A percentile compares a stretch with the other conserved stretches of the same genome.
Conservation (phyloP, 177 flowering plant species). For the Vitis hybrid region DNA sequence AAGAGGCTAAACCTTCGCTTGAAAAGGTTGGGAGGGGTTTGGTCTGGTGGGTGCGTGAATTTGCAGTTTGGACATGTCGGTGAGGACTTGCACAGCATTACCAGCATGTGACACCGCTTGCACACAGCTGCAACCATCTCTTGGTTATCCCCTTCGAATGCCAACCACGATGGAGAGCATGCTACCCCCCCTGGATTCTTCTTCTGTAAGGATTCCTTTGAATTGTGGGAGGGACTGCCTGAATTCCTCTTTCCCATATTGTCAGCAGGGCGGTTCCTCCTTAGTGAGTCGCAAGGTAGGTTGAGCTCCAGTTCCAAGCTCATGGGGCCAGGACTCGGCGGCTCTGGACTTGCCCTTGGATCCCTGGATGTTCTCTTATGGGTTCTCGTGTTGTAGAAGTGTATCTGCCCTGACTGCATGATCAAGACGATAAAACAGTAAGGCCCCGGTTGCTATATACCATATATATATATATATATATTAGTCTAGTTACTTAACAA, state of each 20-base stretch:
- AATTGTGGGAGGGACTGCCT: not conserved
- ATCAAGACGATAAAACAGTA: not conserved
- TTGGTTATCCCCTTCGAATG: conserved; percentile 36
- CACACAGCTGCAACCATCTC: conserved; percentile 92
- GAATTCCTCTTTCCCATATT: not conserved
- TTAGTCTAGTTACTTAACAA: not conserved
- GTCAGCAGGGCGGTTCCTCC: conserved; percentile 3
- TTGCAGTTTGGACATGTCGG: conserved; percentile 95
- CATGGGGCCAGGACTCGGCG: conserved; percentile 33
- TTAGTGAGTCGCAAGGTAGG: conserved; percentile 41
- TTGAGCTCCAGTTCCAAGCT: conserved; percentile 84
- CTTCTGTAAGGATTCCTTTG: conserved; percentile 11
- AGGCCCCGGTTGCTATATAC: too few relatives aligned
- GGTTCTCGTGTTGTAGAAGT: conserved; percentile 71
- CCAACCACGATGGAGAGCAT: conserved; percentile 42
- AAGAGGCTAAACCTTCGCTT: conserved; percentile 39
- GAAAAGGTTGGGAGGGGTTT: conserved; percentile 35
- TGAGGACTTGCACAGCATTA: conserved; percentile 78
- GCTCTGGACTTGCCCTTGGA: conserved; percentile 51
- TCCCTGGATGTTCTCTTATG: conserved; percentile 56
- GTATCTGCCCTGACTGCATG: conserved; percentile 70
- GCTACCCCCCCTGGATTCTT: not conserved
- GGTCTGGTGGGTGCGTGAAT: conserved; percentile 63
- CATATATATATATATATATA: not conserved
- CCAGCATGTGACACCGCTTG: conserved; percentile 79